A percentile compares a stretch with the other conserved stretches of the same genome.
phyloP scores from a whole-genome alignment of 108 stramenopile species.

The Mediolabrus comicus region DNA sequence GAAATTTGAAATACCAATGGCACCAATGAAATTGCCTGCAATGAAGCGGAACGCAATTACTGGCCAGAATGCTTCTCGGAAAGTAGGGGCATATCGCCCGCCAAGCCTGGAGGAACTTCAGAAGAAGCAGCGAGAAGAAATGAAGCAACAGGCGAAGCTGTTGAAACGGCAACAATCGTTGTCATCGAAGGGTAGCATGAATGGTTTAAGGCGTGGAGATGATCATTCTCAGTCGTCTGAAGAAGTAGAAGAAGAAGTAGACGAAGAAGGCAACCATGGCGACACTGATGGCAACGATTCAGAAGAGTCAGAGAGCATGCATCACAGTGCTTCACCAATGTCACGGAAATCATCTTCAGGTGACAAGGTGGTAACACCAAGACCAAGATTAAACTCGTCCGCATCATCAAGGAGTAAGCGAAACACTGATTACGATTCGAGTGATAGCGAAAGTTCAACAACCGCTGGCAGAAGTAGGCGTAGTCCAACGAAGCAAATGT shows the following conservation, averaged over 20 bases:
- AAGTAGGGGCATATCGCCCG: neutral
- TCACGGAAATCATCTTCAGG: constrained; percentile 2
- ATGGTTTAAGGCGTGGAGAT: neutral
- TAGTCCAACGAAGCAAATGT: neutral
- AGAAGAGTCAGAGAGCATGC: neutral
- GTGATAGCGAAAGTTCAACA: constrained; percentile 31
- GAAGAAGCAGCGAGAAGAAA: neutral
- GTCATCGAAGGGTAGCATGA: neutral
- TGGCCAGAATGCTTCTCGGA: constrained; percentile 33
- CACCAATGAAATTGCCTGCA: constrained; percentile 37
- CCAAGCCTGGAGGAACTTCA: neutral
- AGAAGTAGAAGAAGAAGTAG: neutral
- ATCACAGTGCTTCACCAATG: neutral
- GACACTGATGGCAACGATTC: neutral
- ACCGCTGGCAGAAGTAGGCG: neutral
- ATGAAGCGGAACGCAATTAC: constrained; percentile 33
- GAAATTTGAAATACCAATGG: constrained; percentile 44
- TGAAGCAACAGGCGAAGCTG: constrained; percentile 1
- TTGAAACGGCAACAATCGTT: neutral
- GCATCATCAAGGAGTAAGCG: neutral
- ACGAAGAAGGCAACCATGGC: neutral
- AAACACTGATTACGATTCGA: constrained; percentile 32
- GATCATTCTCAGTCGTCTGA: neutral
- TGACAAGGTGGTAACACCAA: constrained; percentile 30
- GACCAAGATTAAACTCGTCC: constrained; percentile 28